phyloP scores from a whole-genome alignment of 441 rosid genomes.

The Erysimum cheiri region DNA sequence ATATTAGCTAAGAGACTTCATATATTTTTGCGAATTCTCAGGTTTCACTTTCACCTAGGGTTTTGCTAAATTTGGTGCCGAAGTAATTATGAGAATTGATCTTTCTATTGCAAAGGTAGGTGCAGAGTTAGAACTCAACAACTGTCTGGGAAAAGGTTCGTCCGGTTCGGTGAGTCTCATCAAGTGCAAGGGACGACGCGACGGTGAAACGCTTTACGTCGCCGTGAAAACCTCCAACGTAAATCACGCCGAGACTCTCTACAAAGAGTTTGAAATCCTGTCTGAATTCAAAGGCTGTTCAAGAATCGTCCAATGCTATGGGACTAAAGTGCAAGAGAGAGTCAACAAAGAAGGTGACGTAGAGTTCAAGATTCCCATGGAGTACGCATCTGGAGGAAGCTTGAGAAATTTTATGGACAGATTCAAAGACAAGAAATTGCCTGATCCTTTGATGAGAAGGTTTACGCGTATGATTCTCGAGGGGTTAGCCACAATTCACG shows the following conservation, averaged over 20 bases:
- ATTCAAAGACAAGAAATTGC: background rate
- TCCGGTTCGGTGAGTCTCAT: slow-evolving; percentile 17
- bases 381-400: slow-evolving; percentile 30
- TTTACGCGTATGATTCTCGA: slow-evolving; percentile 31
- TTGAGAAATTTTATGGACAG: background rate
- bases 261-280: slow-evolving; percentile 18
- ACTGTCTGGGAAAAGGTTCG: slow-evolving; percentile 6
- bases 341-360: background rate
- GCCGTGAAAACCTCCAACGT: background rate
- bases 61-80: background rate
- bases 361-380: slow-evolving; percentile 1
- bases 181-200: background rate
- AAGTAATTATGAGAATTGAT: slow-evolving; percentile 4
- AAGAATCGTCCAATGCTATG: slow-evolving; percentile 9
- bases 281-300: slow-evolving; percentile 4
- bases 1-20: too few species aligned
- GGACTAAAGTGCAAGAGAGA: background rate
- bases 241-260: background rate
- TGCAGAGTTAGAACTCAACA: background rate
- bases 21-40: too few species aligned
- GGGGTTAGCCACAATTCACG: slow-evolving; percentile 16
- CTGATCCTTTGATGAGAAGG: slow-evolving; percentile 3
- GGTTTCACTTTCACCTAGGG: background rate
- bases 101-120: background rate
- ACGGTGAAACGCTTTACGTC: background rate